Evolutionary conservation across 257 asterid genomes (phyloP).

Genomic region (Lantana camara): DNA sequence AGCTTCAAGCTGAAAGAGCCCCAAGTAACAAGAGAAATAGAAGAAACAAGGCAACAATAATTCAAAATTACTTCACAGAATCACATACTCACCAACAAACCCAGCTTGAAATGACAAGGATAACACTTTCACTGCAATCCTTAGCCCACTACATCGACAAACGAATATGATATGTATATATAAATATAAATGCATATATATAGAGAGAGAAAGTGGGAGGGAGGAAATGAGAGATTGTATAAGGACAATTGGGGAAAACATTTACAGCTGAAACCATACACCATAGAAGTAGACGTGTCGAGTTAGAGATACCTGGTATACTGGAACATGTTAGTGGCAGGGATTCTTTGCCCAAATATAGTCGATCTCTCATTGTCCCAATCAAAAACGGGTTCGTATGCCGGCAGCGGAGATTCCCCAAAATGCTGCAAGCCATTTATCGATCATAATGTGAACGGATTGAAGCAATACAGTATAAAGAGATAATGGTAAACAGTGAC

Average conservation of each 20-base stretch:
- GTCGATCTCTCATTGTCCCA: slow-evolving; percentile 94
- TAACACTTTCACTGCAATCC: slow-evolving; percentile 92
- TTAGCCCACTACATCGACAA: slow-evolving; percentile 76
- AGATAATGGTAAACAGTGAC: slow-evolving; percentile 16
- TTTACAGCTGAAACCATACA: slow-evolving; percentile 19
- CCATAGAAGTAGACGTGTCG: slow-evolving; percentile 9
- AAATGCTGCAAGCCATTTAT: slow-evolving; percentile 74
- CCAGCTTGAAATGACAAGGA: slow-evolving; percentile 96
- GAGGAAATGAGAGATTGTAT: slow-evolving; percentile 16
- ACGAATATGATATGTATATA: too few species aligned
- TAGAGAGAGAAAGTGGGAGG: slow-evolving; percentile 16
- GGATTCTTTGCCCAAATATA: slow-evolving; percentile 94
- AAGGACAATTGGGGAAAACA: slow-evolving; percentile 11
- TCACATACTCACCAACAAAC: slow-evolving; percentile 82
- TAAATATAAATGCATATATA: too few species aligned
- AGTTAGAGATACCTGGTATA: slow-evolving; percentile 66
- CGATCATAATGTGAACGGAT: slow-evolving; percentile 16
- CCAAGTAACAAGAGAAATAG: slow-evolving; percentile 27
- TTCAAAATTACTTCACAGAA: slow-evolving; percentile 29
- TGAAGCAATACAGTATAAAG: slow-evolving; percentile 10
- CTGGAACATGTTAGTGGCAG: slow-evolving; percentile 76
- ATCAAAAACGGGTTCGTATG: slow-evolving; percentile 97
- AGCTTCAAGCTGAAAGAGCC: slow-evolving; percentile 37
- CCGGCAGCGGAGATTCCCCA: slow-evolving; percentile 95
- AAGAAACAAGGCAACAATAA: slow-evolving; percentile 18